These are phyloP conservation scores for Vaccinium darrowii DNA, from an alignment of 148 eudicot genomes.

Conservation along the genomic window DNA sequence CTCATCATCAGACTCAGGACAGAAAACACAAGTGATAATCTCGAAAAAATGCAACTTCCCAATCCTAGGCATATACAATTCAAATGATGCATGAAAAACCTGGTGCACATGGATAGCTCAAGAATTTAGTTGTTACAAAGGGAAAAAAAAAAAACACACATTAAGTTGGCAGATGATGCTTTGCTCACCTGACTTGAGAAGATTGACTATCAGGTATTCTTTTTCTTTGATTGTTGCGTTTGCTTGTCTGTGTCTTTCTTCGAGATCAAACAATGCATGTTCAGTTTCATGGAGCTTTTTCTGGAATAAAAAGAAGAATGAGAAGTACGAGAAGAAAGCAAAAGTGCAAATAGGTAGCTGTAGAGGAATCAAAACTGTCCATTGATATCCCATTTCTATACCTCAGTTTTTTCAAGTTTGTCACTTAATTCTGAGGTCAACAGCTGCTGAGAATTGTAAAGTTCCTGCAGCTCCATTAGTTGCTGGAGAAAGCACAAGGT, in stretches of 20 bases:
- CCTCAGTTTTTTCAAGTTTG: constrained; percentile 93
- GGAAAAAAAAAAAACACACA: neutral
- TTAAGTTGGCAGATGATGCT: neutral
- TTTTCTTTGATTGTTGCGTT: constrained; percentile 92
- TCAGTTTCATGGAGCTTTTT: constrained; percentile 91
- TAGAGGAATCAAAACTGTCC: constrained; percentile 7
- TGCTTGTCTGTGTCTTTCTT: constrained; percentile 92
- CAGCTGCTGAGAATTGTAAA: constrained; percentile 75
- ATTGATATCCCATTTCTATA: constrained; percentile 21
- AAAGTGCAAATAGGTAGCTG: neutral
- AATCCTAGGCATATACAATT: neutral
- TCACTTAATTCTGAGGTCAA: constrained; percentile 70
- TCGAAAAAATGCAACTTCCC: neutral
- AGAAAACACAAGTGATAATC: neutral
- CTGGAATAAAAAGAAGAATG: constrained; percentile 43
- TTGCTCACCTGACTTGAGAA: constrained; percentile 82
- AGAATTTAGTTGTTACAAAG: neutral
- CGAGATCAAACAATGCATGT: constrained; percentile 80
- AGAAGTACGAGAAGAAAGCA: constrained; percentile 16
- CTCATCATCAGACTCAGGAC: neutral
- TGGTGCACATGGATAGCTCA: neutral
- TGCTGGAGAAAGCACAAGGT: constrained; percentile 46
- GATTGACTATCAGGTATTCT: constrained; percentile 83
- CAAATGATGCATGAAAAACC: neutral
- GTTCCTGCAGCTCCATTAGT: constrained; percentile 72